These are phyloP conservation scores for Bondarzewia mesenterica DNA, from an alignment of 1,284 basidiomycete species.

Conservation along the genomic window DNA sequence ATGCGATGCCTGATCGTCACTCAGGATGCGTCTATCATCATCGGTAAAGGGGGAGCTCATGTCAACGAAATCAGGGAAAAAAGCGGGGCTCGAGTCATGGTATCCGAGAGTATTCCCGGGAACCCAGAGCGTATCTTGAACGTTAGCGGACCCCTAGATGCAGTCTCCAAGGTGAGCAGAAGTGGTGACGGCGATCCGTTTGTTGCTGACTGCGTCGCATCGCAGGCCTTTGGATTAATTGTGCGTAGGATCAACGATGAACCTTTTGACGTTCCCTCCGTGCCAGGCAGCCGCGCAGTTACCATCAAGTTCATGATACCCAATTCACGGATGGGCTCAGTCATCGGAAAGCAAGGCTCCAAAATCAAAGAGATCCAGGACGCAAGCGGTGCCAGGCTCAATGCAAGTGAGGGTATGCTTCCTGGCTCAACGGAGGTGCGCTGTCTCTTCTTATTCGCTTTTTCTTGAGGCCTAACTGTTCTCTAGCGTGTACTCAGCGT, in stretches of 20 bases:
- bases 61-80: constrained; percentile 99
- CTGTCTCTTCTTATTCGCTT: constrained; percentile 5
- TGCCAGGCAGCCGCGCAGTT: constrained; percentile 95
- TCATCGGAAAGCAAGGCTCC: constrained; percentile 94
- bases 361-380: constrained; percentile 99
- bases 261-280: constrained; percentile 94
- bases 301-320: constrained; percentile 99
- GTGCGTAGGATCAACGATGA: constrained; percentile 99
- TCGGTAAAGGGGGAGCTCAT: constrained; percentile 92
- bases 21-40: constrained; percentile 98
- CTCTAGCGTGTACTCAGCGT: constrained; percentile 88
- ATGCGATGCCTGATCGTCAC: constrained; percentile 98
- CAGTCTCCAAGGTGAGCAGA: constrained; percentile 89
- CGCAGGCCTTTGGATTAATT: constrained; percentile 94
- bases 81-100: constrained; percentile 90
- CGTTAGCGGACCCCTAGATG: constrained; percentile 95
- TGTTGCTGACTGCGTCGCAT: constrained; percentile 6
- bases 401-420: constrained; percentile 96
- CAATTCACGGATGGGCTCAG: constrained; percentile 98
- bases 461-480: constrained; percentile 10
- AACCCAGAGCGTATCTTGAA: constrained; percentile 98
- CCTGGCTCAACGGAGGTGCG: constrained; percentile 95
- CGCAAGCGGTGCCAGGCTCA: constrained; percentile 91
- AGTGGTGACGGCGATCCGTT: neutral
- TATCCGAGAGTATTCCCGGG: constrained; percentile 93